phyloP scores from a whole-genome alignment of 257 asterid species.

The Schizonepeta tenuifolia region DNA sequence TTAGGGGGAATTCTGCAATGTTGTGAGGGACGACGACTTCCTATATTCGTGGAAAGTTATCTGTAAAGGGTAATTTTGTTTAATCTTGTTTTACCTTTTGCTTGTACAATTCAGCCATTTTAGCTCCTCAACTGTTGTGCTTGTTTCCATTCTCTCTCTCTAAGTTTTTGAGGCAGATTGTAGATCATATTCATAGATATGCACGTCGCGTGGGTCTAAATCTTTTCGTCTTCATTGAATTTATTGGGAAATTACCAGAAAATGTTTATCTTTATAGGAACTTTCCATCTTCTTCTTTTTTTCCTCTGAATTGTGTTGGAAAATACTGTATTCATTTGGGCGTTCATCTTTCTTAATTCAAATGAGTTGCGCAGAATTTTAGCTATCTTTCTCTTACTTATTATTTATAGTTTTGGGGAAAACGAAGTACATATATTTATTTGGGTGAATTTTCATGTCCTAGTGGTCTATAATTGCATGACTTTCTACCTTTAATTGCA shows the following conservation, averaged over 20 bases:
- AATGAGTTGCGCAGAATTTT: not conserved
- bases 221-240: not conserved
- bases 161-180: not conserved
- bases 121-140: conserved; percentile 1
- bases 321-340: conserved; percentile 11
- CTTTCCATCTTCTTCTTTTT: not conserved
- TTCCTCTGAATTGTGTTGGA: conserved; percentile 15
- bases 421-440: not conserved
- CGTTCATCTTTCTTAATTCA: not conserved
- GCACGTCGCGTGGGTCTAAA: conserved; percentile 28
- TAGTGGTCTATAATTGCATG: not conserved
- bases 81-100: not conserved
- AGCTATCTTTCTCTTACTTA: not conserved
- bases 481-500: not conserved
- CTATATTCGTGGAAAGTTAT: conserved; percentile 36
- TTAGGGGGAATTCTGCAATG: conserved; percentile 35
- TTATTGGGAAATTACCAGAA: conserved; percentile 8
- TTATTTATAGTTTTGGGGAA: not conserved
- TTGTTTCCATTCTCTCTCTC: not conserved
- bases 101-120: not conserved
- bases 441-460: conserved; percentile 19
- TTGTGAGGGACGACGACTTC: conserved; percentile 36
- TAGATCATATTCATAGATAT: conserved; percentile 24
- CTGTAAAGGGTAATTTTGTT: conserved; percentile 41
- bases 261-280: not conserved